phyloP scores from a whole-genome alignment of 1,284 basidiomycete genomes.

The Acaromyces ingoldii region DNA sequence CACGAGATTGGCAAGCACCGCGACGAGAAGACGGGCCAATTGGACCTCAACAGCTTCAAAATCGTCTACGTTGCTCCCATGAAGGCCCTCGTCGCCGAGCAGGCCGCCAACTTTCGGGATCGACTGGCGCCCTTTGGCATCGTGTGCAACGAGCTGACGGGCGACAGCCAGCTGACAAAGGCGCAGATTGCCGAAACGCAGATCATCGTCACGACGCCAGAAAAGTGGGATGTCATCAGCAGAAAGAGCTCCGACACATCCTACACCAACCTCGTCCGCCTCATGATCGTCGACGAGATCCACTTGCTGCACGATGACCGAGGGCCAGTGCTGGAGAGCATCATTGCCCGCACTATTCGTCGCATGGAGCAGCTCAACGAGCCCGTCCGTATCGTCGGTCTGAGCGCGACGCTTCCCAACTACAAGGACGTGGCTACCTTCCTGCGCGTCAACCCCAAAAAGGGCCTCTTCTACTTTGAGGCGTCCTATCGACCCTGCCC shows the following conservation, averaged over 20 bases:
- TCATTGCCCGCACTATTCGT: conserved; percentile 85
- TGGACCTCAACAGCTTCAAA: conserved; percentile 89
- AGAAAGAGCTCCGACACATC: conserved; percentile 94
- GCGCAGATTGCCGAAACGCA: conserved; percentile 95
- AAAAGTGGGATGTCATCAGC: conserved; percentile 96
- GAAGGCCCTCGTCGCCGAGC: conserved; percentile 58
- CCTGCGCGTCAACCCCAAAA: conserved; percentile 85
- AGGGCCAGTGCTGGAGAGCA: conserved; percentile 90
- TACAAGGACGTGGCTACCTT: conserved; percentile 98
- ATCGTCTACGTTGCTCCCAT: conserved; percentile 98
- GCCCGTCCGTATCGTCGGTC: conserved; percentile 84
- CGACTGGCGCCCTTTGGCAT: conserved; percentile 77
- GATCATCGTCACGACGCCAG: conserved; percentile 97
- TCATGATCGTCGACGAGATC: conserved; percentile 98
- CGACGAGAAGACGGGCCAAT: conserved; percentile 73
- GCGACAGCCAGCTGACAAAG: conserved; percentile 97
- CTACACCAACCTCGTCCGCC: conserved; percentile 92
- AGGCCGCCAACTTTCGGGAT: conserved; percentile 54
- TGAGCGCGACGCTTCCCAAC: conserved; percentile 95
- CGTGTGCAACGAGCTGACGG: conserved; percentile 90
- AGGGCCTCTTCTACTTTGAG: conserved; percentile 96
- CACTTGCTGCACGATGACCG: conserved; percentile 96
- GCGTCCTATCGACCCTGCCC: conserved; percentile 84
- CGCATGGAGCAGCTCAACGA: conserved; percentile 78
- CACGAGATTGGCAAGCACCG: conserved; percentile 47